A percentile compares a stretch with the other conserved stretches of the same genome.
phyloP scores from a whole-genome alignment of 1,284 basidiomycete genomes.

The Malassezia dermatis region DNA sequence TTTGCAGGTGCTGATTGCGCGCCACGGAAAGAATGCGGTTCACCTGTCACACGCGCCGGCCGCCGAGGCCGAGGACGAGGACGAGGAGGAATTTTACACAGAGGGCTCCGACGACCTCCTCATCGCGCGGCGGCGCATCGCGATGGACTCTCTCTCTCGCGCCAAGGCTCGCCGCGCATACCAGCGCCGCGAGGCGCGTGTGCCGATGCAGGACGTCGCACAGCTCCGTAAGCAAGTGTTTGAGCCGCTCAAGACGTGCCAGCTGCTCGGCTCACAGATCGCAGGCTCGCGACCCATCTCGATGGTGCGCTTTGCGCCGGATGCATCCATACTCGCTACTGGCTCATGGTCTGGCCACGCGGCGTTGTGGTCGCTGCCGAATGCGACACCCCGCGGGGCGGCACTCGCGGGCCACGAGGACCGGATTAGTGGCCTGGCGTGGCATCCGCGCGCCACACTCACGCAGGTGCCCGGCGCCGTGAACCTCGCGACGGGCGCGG shows the following conservation, averaged over 20 bases:
- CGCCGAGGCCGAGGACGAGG: constrained; percentile 52
- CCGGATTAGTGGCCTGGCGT: constrained; percentile 85
- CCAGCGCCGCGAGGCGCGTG: constrained; percentile 73
- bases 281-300: constrained; percentile 90
- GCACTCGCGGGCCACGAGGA: constrained; percentile 62
- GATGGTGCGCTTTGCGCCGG: constrained; percentile 85
- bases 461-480: constrained; percentile 60
- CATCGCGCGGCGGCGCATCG: constrained; percentile 69
- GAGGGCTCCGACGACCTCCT: constrained; percentile 77
- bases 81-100: constrained; percentile 80
- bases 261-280: constrained; percentile 90
- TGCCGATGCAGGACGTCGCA: constrained; percentile 81
- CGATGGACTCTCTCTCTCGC: constrained; percentile 85
- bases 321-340: constrained; percentile 74
- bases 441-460: constrained; percentile 91
- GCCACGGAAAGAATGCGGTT: constrained; percentile 43
- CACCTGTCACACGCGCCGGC: constrained; percentile 55
- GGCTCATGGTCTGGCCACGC: constrained; percentile 90
- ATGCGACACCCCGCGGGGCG: constrained; percentile 41
- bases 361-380: constrained; percentile 88
- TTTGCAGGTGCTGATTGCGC: constrained; percentile 76
- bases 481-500: constrained; percentile 83
- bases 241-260: constrained; percentile 75
- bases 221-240: constrained; percentile 83
- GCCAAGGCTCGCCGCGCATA: constrained; percentile 80